Percentiles rank a stretch among this genome's conserved stretches.
Conservation (phyloP, 2,329 filamentous ascomycete species). For the Coniochaeta pulveracea region DNA sequence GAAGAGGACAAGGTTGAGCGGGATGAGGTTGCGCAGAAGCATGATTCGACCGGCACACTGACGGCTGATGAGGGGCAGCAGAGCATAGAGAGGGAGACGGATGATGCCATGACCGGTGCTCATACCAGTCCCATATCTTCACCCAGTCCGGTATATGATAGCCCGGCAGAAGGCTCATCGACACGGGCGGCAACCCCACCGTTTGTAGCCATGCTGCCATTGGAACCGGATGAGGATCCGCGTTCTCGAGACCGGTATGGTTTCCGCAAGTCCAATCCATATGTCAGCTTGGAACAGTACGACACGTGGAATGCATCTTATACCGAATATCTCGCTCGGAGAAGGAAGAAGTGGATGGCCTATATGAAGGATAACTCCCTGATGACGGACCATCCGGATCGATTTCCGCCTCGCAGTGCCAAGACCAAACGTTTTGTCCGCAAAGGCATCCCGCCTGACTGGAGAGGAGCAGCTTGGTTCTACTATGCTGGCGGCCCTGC, state of each 20-base stretch:
- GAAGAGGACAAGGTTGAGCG: constrained; percentile 13
- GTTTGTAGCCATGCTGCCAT: constrained; percentile 16
- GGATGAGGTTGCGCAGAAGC: constrained; percentile 22
- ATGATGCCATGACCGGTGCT: not conserved
- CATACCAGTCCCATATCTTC: not conserved
- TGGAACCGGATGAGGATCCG: constrained; percentile 32
- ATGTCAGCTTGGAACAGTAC: constrained; percentile 66
- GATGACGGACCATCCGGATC: constrained; percentile 57
- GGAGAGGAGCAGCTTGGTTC: constrained; percentile 94
- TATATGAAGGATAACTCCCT: constrained; percentile 69
- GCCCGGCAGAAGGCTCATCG: not conserved
- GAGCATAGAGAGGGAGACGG: no score
- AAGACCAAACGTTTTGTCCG: constrained; percentile 86
- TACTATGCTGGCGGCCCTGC: constrained; percentile 85
- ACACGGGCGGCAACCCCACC: constrained; percentile 12
- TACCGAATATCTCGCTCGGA: constrained; percentile 59
- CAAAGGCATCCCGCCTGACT: constrained; percentile 88
- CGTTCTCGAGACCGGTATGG: constrained; percentile 69
- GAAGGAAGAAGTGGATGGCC: constrained; percentile 71
- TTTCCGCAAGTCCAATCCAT: constrained; percentile 78
- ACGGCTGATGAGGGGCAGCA: constrained; percentile 20
- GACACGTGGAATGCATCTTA: constrained; percentile 73
- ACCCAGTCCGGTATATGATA: no score
- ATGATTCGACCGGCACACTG: constrained; percentile 40
- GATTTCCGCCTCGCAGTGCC: constrained; percentile 68